A percentile compares a stretch with the other conserved stretches of the same genome.
phyloP scores from a whole-genome alignment of 108 stramenopile species.

The Cyclotella cryptica region DNA sequence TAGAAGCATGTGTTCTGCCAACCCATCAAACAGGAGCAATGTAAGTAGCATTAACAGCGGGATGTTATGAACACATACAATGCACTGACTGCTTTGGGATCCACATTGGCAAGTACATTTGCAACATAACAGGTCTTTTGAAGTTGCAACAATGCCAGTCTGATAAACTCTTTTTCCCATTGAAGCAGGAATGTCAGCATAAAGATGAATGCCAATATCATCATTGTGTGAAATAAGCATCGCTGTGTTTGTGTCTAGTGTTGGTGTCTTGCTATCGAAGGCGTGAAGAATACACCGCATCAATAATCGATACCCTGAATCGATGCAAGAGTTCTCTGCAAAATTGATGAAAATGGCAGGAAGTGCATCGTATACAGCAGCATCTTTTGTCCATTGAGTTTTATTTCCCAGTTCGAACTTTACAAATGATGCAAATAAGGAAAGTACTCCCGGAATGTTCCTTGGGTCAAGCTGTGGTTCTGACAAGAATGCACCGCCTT shows the following conservation, averaged over 20 bases:
- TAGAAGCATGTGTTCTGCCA: constrained; percentile 20
- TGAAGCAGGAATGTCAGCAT: constrained; percentile 16
- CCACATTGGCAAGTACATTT: constrained; percentile 42
- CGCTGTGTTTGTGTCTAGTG: constrained; percentile 11
- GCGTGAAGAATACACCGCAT: constrained; percentile 16
- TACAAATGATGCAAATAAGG: constrained; percentile 8
- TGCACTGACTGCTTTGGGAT: constrained; percentile 4
- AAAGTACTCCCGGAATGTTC: not conserved
- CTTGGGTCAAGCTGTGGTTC: constrained; percentile 9
- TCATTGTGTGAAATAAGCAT: constrained; percentile 10
- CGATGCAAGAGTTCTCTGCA: constrained; percentile 7
- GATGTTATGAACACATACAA: not conserved
- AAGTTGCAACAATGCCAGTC: constrained; percentile 5
- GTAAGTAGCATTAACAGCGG: constrained; percentile 7
- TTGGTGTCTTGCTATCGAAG: constrained; percentile 22
- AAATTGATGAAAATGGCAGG: constrained; percentile 17
- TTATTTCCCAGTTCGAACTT: not conserved
- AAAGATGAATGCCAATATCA: constrained; percentile 19
- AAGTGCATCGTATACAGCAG: constrained; percentile 12
- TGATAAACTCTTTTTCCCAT: constrained; percentile 26
- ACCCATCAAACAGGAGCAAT: constrained; percentile 8
- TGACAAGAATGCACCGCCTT: constrained; percentile 10
- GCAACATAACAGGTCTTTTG: constrained; percentile 25
- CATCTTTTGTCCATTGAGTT: constrained; percentile 22
- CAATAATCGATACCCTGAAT: constrained; percentile 1